phyloP scores from a whole-genome alignment of 2,329 filamentous ascomycete species.

The Sporothrix globosa region DNA sequence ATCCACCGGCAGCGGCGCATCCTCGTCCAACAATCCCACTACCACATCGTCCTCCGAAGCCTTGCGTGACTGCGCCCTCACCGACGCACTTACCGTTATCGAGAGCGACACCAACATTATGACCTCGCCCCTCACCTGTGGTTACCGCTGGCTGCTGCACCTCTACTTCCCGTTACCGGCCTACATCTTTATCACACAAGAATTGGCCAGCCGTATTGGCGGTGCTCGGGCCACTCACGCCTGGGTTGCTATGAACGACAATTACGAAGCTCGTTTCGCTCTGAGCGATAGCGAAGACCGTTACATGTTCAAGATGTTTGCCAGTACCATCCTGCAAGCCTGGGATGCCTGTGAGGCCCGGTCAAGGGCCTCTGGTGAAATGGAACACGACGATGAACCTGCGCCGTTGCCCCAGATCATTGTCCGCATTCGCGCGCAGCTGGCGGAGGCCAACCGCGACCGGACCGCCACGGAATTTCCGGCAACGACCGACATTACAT shows the following conservation, averaged over 20 bases:
- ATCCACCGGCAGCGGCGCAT: not conserved
- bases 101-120: slow-evolving; percentile 46
- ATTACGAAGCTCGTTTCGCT: slow-evolving; percentile 39
- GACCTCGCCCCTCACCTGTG: slow-evolving; percentile 40
- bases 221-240: slow-evolving; percentile 40
- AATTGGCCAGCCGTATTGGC: slow-evolving; percentile 40
- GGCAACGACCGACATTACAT: not conserved
- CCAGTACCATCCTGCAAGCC: slow-evolving; percentile 22
- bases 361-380: not conserved
- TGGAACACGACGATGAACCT: not conserved
- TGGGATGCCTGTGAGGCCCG: slow-evolving; percentile 32
- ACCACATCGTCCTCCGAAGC: not conserved
- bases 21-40: not conserved
- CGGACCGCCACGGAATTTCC: not conserved
- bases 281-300: slow-evolving; percentile 16
- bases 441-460: slow-evolving; percentile 2
- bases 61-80: slow-evolving; percentile 40
- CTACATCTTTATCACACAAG: slow-evolving; percentile 48
- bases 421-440: not conserved
- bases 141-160: slow-evolving; percentile 46
- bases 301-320: slow-evolving; percentile 29
- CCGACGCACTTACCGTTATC: slow-evolving; percentile 44
- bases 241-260: slow-evolving; percentile 44
- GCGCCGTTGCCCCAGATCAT: slow-evolving; percentile 15
- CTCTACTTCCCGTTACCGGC: slow-evolving; percentile 48